These are phyloP conservation scores for Trichophyton simii DNA, from an alignment of 2,329 filamentous ascomycete genomes.

Conservation along the genomic window DNA sequence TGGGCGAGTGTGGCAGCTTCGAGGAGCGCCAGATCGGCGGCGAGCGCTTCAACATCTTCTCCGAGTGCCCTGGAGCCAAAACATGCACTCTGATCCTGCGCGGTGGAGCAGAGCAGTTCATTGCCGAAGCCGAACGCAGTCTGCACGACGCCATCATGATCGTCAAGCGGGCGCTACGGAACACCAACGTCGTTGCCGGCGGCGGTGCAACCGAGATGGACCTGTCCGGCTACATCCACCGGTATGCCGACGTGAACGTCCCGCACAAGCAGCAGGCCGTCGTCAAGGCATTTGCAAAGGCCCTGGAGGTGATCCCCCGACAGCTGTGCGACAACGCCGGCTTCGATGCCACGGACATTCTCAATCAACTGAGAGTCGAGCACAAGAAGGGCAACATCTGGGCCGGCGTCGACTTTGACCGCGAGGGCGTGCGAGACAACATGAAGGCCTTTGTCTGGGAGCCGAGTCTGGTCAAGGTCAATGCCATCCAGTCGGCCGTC, in stretches of 20 bases:
- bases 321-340: slow-evolving; percentile 98
- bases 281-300: slow-evolving; percentile 96
- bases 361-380: slow-evolving; percentile 91
- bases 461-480: slow-evolving; percentile 88
- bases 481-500: slow-evolving; percentile 89
- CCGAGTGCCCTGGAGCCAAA: slow-evolving; percentile 87
- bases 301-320: slow-evolving; percentile 87
- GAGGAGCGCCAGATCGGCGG: slow-evolving; percentile 96
- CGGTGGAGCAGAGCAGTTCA: slow-evolving; percentile 96
- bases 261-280: slow-evolving; percentile 92
- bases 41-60: slow-evolving; percentile 97
- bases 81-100: slow-evolving; percentile 93
- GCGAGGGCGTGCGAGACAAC: slow-evolving; percentile 89
- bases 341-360: slow-evolving; percentile 94
- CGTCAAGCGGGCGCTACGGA: slow-evolving; percentile 93
- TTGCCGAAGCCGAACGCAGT: slow-evolving; percentile 93
- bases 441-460: slow-evolving; percentile 97
- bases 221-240: slow-evolving; percentile 81
- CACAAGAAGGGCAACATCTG: slow-evolving; percentile 86
- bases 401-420: slow-evolving; percentile 90
- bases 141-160: slow-evolving; percentile 99
- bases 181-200: slow-evolving; percentile 86
- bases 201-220: slow-evolving; percentile 97
- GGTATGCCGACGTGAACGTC: slow-evolving; percentile 83
- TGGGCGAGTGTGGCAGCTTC: slow-evolving; percentile 80